These are phyloP conservation scores for Sugiyamaella chiloensis DNA, from an alignment of 805 yeast genomes.

Conservation along the genomic window DNA sequence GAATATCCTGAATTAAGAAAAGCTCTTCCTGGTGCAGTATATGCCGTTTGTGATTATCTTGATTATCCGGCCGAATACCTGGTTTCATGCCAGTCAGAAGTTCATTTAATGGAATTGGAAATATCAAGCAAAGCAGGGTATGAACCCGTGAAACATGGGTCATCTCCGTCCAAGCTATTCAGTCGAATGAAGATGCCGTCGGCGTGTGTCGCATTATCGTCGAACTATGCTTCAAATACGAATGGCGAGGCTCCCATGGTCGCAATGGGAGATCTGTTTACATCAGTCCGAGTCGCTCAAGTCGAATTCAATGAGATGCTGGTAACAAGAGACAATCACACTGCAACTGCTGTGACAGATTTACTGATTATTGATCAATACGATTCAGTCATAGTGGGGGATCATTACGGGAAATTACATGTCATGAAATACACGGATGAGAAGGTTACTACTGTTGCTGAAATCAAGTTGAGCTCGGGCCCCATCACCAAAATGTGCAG, in stretches of 20 bases:
- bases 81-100: not conserved
- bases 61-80: not conserved
- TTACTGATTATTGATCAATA: not conserved
- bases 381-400: not conserved
- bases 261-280: not conserved
- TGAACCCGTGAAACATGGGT: not conserved
- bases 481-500: not conserved
- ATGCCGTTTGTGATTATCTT: not conserved
- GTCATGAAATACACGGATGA: not conserved
- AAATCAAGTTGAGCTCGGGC: not conserved
- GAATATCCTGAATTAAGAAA: not conserved
- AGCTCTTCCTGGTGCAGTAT: not conserved
- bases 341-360: not conserved
- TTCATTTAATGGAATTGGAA: not conserved
- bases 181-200: not conserved
- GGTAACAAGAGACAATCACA: not conserved
- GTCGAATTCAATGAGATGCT: not conserved
- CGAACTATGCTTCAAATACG: too few relatives aligned
- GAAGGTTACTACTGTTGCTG: not conserved
- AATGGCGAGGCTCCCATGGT: not conserved
- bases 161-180: not conserved
- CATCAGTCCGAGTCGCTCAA: not conserved
- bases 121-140: too few relatives aligned
- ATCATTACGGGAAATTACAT: not conserved
- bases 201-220: conserved; percentile 2